Evolutionary conservation across 2,329 filamentous ascomycete species (phyloP).

Genomic region (Fusarium devonianum): DNA sequence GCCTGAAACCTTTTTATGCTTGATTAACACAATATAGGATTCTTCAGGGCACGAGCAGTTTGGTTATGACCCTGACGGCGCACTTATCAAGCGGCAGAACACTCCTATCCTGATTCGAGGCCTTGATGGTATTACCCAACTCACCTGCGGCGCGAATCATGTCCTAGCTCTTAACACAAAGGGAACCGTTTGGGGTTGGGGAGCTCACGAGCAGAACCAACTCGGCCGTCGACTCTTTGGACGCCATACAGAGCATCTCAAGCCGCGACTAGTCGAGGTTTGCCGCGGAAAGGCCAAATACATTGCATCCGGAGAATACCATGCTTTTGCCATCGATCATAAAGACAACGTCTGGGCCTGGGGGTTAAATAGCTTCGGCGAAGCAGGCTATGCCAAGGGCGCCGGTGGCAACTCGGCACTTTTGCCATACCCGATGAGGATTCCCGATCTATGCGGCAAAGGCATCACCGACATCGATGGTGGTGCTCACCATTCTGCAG

Average conservation of each 20-base stretch:
- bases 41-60: conserved; percentile 55
- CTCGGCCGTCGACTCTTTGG: conserved; percentile 59
- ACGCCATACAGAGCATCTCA: conserved; percentile 47
- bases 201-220: conserved; percentile 53
- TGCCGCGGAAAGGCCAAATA: conserved; percentile 60
- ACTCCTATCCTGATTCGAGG: conserved; percentile 58
- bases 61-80: conserved; percentile 52
- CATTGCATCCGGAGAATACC: conserved; percentile 72
- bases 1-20: no score
- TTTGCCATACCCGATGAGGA: conserved; percentile 60
- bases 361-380: conserved; percentile 83
- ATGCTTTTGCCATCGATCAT: conserved; percentile 76
- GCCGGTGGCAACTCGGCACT: conserved; percentile 57
- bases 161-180: conserved; percentile 67
- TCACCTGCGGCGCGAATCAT: conserved; percentile 71
- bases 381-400: conserved; percentile 62
- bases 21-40: conserved; percentile 17
- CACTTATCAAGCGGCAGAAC: conserved; percentile 53
- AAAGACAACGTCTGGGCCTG: conserved; percentile 74
- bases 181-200: conserved; percentile 47
- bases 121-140: conserved; percentile 65
- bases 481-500: conserved; percentile 72
- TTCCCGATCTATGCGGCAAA: conserved; percentile 66
- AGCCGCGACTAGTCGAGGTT: conserved; percentile 9
- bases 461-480: conserved; percentile 70